Conservation (phyloP, 2,329 filamentous ascomycete genomes). For the Neonectria hederae region DNA sequence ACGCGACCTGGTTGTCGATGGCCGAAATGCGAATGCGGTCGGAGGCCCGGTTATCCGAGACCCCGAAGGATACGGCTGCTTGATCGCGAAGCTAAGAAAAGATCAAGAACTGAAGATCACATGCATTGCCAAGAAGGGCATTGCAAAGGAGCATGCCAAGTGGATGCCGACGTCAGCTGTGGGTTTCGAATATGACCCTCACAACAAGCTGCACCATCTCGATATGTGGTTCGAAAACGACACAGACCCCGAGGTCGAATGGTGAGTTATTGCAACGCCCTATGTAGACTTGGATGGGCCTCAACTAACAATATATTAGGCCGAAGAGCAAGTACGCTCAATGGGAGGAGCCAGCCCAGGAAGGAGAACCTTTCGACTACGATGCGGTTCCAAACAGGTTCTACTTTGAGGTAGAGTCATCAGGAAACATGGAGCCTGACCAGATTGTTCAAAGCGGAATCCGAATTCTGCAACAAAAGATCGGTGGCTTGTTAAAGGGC, state of each 20-base stretch:
- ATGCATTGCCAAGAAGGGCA: constrained; percentile 97
- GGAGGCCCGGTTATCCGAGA: constrained; percentile 88
- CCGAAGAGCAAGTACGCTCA: constrained; percentile 82
- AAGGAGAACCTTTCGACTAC: constrained; percentile 90
- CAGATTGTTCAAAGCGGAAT: constrained; percentile 90
- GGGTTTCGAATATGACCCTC: constrained; percentile 97
- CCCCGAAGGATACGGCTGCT: constrained; percentile 79
- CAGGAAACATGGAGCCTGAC: constrained; percentile 89
- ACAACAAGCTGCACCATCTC: constrained; percentile 92
- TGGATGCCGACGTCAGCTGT: constrained; percentile 94
- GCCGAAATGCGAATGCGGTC: constrained; percentile 76
- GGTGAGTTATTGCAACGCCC: constrained; percentile 63
- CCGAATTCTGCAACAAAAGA: constrained; percentile 86
- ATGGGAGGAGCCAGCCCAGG: constrained; percentile 81
- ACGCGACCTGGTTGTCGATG: constrained; percentile 81
- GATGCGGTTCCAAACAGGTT: constrained; percentile 85
- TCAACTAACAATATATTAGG: constrained; percentile 57
- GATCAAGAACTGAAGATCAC: constrained; percentile 90
- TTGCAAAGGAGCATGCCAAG: constrained; percentile 98
- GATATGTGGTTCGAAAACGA: constrained; percentile 90
- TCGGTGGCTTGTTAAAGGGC: constrained; percentile 78
- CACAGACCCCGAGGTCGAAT: constrained; percentile 81
- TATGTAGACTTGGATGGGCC: background rate
- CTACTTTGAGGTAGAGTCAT: constrained; percentile 93
- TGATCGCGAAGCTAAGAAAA: constrained; percentile 90